Percentiles rank a stretch among this genome's conserved stretches.
phyloP scores from a whole-genome alignment of 805 yeast species.

The Candida incommunis region DNA sequence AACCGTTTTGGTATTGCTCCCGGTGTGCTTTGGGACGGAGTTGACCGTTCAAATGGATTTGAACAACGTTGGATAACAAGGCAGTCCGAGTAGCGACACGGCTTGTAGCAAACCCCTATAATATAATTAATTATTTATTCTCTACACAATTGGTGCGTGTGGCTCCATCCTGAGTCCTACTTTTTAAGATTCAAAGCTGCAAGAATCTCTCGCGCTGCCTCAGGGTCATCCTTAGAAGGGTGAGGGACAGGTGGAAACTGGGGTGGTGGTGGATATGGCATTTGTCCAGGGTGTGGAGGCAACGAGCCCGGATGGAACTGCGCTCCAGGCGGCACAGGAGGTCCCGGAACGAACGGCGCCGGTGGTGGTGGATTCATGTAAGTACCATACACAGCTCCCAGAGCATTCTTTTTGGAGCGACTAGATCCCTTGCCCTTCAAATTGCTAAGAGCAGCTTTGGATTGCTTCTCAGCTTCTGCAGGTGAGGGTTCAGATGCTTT shows the following conservation, averaged over 20 bases:
- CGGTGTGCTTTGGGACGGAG: conserved; percentile 85
- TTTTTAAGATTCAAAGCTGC: conserved; percentile 10
- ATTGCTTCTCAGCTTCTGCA: conserved; percentile 6
- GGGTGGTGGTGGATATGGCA: conserved; percentile 7
- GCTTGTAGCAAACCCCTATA: conserved; percentile 10
- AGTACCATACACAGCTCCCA: conserved; percentile 11
- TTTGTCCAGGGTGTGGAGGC: conserved; percentile 3
- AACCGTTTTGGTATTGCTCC: conserved; percentile 69
- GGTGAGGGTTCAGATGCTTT: conserved; percentile 12
- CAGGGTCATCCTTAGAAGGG: conserved; percentile 5
- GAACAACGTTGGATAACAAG: conserved; percentile 44
- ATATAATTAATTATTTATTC: neutral
- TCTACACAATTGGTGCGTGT: too few species aligned
- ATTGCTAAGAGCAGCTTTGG: conserved; percentile 4
- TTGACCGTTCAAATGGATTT: conserved; percentile 79
- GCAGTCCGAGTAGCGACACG: conserved; percentile 13
- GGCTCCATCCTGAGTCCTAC: neutral
- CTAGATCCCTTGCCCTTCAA: conserved; percentile 9
- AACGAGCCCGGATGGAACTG: conserved; percentile 1
- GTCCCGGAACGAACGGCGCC: conserved; percentile 3
- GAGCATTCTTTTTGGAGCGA: conserved; percentile 7
- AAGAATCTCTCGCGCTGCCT: conserved; percentile 13
- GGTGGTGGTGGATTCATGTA: conserved; percentile 8
- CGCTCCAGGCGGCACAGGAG: conserved; percentile 7
- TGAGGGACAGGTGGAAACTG: conserved; percentile 1